Evolutionary conservation across 2,329 filamentous ascomycete genomes (phyloP), one percentile per base, ranked within the genome.

Genomic region (Penicillium paneum): DNA sequence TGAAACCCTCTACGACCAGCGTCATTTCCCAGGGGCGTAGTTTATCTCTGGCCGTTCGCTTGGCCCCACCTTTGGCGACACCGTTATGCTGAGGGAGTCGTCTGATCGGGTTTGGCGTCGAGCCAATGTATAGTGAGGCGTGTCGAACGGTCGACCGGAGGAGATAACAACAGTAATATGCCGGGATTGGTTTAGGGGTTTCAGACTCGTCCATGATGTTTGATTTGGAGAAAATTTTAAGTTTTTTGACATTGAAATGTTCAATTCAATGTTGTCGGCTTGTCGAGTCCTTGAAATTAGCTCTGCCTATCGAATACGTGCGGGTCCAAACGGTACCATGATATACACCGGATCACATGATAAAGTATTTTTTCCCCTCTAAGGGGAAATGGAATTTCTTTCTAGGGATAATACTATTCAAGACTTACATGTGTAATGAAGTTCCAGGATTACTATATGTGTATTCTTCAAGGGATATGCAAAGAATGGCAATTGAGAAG

Each of bases 71-170:
- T 67, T 85, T 88, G 31, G 81, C 81, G 46, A 85, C 77, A 49
- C 94, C 94, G 81, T 99, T 99, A 75, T 99, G 94, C 71, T 97
- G 94, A 58, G 85, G 86, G 24, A 97, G 80, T 13, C 94, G 88
- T 55, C 93, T 83, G 1, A 86, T 85, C 39, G 94, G 93, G 67
- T 97, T 86, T 0, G 92, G 92, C 1, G 94, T 97, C 40, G 90
- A 96, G 49, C 94, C 94, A 51, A 97, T 88, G 73, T 99, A 99
- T 28, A 93, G 80, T 42, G 72, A 76, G 28, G 82, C 80, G 67
- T 85, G 85, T 42, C 84, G 82, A 10, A 91, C 81, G 0, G 87
- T 91, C 0, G 93, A 97, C 19, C 92, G 88, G 34, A 97, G 83
- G 15, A 97, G 83, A 71, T 99, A 97, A 69, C 94, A 95, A 63